Percentiles rank a stretch among this genome's conserved stretches.
These are phyloP conservation scores for Fremontodendron californicum DNA, from an alignment of 345 rosid species.

Conservation along the genomic window DNA sequence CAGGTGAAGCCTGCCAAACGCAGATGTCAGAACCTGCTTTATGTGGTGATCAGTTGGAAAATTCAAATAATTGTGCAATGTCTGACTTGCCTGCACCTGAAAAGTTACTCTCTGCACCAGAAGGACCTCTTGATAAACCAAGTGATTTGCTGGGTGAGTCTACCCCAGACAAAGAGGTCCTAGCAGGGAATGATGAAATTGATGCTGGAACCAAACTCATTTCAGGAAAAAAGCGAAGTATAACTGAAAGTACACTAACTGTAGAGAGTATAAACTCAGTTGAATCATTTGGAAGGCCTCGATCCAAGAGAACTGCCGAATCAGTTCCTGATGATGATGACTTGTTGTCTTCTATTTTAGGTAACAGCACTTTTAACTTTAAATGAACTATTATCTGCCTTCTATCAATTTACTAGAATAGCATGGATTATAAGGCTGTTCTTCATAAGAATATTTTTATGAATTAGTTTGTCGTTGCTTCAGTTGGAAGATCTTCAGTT, in stretches of 20 bases:
- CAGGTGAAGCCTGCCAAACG: slow-evolving; percentile 38
- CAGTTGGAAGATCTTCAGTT: slow-evolving; percentile 83
- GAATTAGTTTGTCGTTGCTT: slow-evolving; percentile 14
- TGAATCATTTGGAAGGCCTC: slow-evolving; percentile 60
- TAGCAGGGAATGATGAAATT: slow-evolving; percentile 33
- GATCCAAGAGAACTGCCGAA: slow-evolving; percentile 51
- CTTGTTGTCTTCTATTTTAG: slow-evolving; percentile 89
- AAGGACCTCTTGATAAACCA: slow-evolving; percentile 40
- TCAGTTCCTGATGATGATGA: slow-evolving; percentile 95
- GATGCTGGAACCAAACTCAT: slow-evolving; percentile 37
- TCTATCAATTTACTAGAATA: neutral
- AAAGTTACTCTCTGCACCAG: slow-evolving; percentile 62
- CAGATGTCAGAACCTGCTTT: slow-evolving; percentile 33
- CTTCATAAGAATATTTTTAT: neutral
- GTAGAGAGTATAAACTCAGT: slow-evolving; percentile 59
- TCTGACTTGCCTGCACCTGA: slow-evolving; percentile 72
- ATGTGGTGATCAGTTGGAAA: slow-evolving; percentile 37
- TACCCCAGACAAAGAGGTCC: slow-evolving; percentile 57
- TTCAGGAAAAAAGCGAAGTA: slow-evolving; percentile 71
- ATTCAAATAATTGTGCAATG: slow-evolving; percentile 27
- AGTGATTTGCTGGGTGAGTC: slow-evolving; percentile 47
- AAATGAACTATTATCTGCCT: neutral
- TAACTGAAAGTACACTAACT: slow-evolving; percentile 68
- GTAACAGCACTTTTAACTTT: slow-evolving; percentile 33
- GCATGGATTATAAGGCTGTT: neutral